phyloP scores from a whole-genome alignment of 75 land plant species.

The Adiantum capillusveneris region DNA sequence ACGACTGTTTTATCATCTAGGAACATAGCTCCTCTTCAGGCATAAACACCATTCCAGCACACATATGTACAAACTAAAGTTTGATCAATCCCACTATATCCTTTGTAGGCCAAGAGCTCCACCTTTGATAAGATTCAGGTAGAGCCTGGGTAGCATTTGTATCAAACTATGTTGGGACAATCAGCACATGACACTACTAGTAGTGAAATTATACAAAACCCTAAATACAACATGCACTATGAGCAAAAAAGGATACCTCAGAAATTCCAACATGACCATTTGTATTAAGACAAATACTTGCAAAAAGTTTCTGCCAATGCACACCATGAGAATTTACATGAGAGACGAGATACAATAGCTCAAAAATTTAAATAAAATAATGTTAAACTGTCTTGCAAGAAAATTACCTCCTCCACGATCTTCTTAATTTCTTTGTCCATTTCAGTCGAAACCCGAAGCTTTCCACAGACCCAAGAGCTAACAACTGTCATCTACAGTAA shows the following conservation, averaged over 20 bases:
- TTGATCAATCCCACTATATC: too few species aligned
- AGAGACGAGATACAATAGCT: neutral
- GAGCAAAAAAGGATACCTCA: constrained; percentile 2
- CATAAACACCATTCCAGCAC: too few species aligned
- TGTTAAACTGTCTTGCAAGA: neutral
- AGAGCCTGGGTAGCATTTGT: too few species aligned
- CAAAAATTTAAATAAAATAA: neutral
- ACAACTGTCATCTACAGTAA: constrained; percentile 35
- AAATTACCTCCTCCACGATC: constrained; percentile 2
- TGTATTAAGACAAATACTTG: constrained; percentile 30
- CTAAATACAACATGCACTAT: neutral
- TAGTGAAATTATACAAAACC: too few species aligned
- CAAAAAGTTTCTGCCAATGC: constrained; percentile 20
- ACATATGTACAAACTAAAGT: too few species aligned
- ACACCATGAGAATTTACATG: neutral
- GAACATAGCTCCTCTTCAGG: too few species aligned
- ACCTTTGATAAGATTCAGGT: too few species aligned
- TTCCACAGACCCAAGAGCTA: constrained; percentile 33
- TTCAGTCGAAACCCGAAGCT: constrained; percentile 18
- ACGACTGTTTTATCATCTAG: too few species aligned
- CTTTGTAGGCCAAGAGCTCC: too few species aligned
- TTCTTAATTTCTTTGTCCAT: constrained; percentile 13
- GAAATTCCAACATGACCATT: constrained; percentile 21
- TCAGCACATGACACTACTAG: too few species aligned
- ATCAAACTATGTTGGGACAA: too few species aligned